Conservation (phyloP, 2,329 filamentous ascomycete species). For the Penicillium sp. region DNA sequence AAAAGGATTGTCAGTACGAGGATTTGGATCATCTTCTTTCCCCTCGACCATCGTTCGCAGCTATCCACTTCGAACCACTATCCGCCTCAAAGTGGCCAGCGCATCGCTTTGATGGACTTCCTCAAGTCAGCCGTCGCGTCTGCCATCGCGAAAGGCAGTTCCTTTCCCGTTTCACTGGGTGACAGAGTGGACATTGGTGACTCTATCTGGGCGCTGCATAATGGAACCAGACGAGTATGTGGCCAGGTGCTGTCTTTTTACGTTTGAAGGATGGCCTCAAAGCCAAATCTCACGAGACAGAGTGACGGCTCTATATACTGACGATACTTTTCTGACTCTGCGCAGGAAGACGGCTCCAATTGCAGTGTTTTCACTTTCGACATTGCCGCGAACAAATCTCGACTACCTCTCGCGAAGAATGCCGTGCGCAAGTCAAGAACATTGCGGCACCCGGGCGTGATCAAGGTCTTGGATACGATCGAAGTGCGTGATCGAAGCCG, state of each 20-base stretch:
- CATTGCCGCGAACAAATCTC: conserved; percentile 69
- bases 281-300: neutral
- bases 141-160: conserved; percentile 88
- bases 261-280: no score
- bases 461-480: conserved; percentile 89
- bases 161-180: conserved; percentile 87
- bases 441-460: conserved; percentile 85
- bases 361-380: conserved; percentile 99
- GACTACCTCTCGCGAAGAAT: conserved; percentile 82
- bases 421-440: conserved; percentile 90
- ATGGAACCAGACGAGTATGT: conserved; percentile 80
- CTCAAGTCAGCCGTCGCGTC: conserved; percentile 96
- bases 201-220: conserved; percentile 94
- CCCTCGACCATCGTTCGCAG: no score
- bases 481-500: conserved; percentile 55
- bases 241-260: neutral
- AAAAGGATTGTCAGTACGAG: no score
- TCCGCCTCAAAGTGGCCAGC: conserved; percentile 7
- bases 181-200: conserved; percentile 88
- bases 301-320: conserved; percentile 3
- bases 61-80: conserved; percentile 1
- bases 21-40: no score
- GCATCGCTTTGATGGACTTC: conserved; percentile 68
- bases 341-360: conserved; percentile 81
- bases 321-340: conserved; percentile 3